phyloP scores from a whole-genome alignment of 345 rosid species.

The Aegle marmelos region DNA sequence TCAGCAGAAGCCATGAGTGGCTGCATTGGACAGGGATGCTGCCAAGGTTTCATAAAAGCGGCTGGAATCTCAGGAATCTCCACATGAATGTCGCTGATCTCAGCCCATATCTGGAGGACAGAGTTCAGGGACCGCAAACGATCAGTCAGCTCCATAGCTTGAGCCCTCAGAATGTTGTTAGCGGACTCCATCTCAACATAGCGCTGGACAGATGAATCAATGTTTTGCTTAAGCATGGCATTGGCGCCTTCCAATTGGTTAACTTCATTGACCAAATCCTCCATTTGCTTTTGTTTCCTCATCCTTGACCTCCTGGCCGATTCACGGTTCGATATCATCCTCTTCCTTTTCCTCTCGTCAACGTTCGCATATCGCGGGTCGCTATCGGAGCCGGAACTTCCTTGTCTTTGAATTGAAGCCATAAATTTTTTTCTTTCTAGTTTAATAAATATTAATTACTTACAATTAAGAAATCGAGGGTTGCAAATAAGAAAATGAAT shows the following conservation, averaged over 20 bases:
- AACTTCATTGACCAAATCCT: conserved; percentile 53
- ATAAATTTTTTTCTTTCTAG: conserved; percentile 9
- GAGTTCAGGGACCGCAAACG: conserved; percentile 56
- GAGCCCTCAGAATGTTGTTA: conserved; percentile 68
- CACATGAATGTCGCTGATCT: conserved; percentile 48
- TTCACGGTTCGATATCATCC: conserved; percentile 85
- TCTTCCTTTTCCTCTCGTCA: conserved; percentile 84
- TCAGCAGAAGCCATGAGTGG: conserved; percentile 55
- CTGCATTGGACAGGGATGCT: conserved; percentile 47
- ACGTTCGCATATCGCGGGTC: conserved; percentile 44
- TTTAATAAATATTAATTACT: not conserved
- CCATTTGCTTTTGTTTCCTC: conserved; percentile 76
- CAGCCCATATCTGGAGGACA: conserved; percentile 56
- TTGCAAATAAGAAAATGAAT: not conserved
- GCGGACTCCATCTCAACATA: conserved; percentile 51
- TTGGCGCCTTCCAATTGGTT: conserved; percentile 50
- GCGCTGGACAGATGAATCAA: conserved; percentile 29
- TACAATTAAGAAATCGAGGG: not conserved
- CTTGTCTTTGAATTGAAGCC: conserved; percentile 39
- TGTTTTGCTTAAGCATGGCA: conserved; percentile 28
- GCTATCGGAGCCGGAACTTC: conserved; percentile 65
- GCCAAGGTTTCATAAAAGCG: conserved; percentile 58
- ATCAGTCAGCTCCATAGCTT: conserved; percentile 61
- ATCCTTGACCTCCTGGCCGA: conserved; percentile 79
- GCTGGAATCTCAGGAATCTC: conserved; percentile 78